phyloP scores from a whole-genome alignment of 768 basidiomycete genomes.

The Suillus alpinus region DNA sequence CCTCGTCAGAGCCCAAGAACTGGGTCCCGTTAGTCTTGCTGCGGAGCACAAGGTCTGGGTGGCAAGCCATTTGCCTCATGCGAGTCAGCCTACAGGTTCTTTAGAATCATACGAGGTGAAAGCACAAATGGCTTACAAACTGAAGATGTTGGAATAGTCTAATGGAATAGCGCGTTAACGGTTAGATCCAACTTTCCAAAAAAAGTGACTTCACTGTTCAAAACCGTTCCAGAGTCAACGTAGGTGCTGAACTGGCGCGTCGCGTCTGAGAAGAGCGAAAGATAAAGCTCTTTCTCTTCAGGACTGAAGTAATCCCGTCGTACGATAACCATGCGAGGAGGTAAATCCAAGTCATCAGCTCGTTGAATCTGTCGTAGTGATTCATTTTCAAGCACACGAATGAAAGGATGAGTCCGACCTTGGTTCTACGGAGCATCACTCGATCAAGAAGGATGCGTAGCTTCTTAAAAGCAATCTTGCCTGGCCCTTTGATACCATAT shows the following conservation, averaged over 20 bases:
- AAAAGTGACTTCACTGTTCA: slow-evolving; percentile 71
- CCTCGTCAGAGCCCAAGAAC: slow-evolving; percentile 54
- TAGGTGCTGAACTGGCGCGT: slow-evolving; percentile 91
- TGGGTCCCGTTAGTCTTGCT: slow-evolving; percentile 73
- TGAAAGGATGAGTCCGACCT: slow-evolving; percentile 39
- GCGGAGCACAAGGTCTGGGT: slow-evolving; percentile 89
- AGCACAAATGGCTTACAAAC: slow-evolving; percentile 47
- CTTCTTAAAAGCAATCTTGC: slow-evolving; percentile 86
- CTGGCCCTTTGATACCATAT: slow-evolving; percentile 78
- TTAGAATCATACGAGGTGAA: not conserved
- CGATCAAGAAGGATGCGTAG: slow-evolving; percentile 83
- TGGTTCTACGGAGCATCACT: slow-evolving; percentile 94
- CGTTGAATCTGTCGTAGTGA: slow-evolving; percentile 65
- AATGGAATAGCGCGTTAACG: not conserved
- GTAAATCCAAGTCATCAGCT: slow-evolving; percentile 94
- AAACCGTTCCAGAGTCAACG: slow-evolving; percentile 82
- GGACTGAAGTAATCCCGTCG: slow-evolving; percentile 91
- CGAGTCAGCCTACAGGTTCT: slow-evolving; percentile 70
- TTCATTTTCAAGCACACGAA: not conserved
- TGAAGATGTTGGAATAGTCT: slow-evolving; percentile 92
- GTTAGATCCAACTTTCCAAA: not conserved
- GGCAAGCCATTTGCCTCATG: slow-evolving; percentile 94
- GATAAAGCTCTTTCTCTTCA: slow-evolving; percentile 94
- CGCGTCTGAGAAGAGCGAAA: slow-evolving; percentile 88
- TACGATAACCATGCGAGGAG: slow-evolving; percentile 87